Conservation (phyloP, 1,284 basidiomycete genomes). For the Ceratobasidium theobromae region DNA sequence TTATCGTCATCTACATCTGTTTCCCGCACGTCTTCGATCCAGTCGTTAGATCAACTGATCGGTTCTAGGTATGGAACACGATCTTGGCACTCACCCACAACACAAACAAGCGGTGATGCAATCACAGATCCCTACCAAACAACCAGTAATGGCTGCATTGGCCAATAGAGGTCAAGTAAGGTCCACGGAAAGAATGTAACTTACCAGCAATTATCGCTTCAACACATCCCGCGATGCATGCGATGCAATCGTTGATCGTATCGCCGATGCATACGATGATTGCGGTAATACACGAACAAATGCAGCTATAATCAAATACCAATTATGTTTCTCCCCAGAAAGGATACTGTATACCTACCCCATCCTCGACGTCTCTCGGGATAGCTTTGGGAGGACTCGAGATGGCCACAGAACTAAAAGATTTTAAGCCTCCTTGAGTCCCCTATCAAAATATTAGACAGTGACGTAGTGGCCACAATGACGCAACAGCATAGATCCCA, state of each 20-base stretch:
- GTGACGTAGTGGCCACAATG: too few relatives aligned
- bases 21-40: not conserved
- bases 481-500: too few relatives aligned
- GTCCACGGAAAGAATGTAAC: not conserved
- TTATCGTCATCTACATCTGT: not conserved
- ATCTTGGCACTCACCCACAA: constrained; percentile 6
- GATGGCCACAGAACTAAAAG: too few relatives aligned
- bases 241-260: constrained; percentile 9
- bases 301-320: too few relatives aligned
- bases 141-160: not conserved
- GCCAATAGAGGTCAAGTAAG: not conserved
- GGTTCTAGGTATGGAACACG: too few relatives aligned
- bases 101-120: constrained; percentile 13
- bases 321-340: too few relatives aligned
- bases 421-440: too few relatives aligned
- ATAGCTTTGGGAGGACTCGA: too few relatives aligned
- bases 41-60: not conserved
- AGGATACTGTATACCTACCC: too few relatives aligned
- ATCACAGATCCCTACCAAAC: not conserved
- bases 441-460: too few relatives aligned
- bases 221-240: constrained; percentile 4
- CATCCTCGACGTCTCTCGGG: too few relatives aligned
- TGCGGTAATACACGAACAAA: constrained; percentile 3
- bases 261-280: constrained; percentile 12
- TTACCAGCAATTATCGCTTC: constrained; percentile 7